These are phyloP conservation scores for Epichloe elymi DNA, from an alignment of 2,329 filamentous ascomycete genomes.

Conservation along the genomic window DNA sequence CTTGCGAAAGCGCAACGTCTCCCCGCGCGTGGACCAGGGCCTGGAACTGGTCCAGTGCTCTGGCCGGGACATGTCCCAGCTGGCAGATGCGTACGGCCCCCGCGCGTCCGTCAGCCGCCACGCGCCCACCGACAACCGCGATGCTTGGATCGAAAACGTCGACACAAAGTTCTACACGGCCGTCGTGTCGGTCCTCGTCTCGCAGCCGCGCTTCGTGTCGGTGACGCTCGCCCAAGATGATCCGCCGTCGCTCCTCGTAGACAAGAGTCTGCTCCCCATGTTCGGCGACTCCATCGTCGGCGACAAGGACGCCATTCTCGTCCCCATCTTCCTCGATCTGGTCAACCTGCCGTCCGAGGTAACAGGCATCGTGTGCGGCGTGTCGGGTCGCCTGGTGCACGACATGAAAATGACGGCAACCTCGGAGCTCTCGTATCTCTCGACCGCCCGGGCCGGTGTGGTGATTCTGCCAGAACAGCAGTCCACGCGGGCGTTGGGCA, in stretches of 20 bases:
- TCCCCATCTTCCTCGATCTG: slow-evolving; percentile 83
- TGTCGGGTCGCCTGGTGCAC: slow-evolving; percentile 69
- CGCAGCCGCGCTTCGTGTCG: slow-evolving; percentile 58
- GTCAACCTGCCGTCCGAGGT: slow-evolving; percentile 70
- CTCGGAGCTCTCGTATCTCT: slow-evolving; percentile 81
- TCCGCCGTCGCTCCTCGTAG: slow-evolving; percentile 59
- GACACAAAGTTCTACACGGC: slow-evolving; percentile 51
- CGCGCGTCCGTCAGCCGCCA: slow-evolving; percentile 24
- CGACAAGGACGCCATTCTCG: slow-evolving; percentile 54
- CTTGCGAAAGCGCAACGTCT: slow-evolving; percentile 65
- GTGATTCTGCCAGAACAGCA: slow-evolving; percentile 74
- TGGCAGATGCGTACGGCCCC: slow-evolving; percentile 25
- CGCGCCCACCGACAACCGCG: slow-evolving; percentile 19
- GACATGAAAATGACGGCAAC: slow-evolving; percentile 45
- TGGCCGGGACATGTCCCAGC: slow-evolving; percentile 38
- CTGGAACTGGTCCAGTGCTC: slow-evolving; percentile 75
- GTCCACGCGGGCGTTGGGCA: slow-evolving; percentile 58
- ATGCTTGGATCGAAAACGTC: slow-evolving; percentile 44
- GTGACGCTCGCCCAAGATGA: slow-evolving; percentile 62
- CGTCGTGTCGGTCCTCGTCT: slow-evolving; percentile 46
- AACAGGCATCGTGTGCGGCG: slow-evolving; percentile 88
- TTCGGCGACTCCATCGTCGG: slow-evolving; percentile 67
- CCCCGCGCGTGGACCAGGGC: slow-evolving; percentile 53
- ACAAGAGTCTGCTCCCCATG: slow-evolving; percentile 50
- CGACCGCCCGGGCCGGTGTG: slow-evolving; percentile 75